Percentiles rank a stretch among this genome's conserved stretches.
These are phyloP conservation scores for Solanum hybrid DNA, from an alignment of 305 asterid genomes.

Conservation along the genomic window DNA sequence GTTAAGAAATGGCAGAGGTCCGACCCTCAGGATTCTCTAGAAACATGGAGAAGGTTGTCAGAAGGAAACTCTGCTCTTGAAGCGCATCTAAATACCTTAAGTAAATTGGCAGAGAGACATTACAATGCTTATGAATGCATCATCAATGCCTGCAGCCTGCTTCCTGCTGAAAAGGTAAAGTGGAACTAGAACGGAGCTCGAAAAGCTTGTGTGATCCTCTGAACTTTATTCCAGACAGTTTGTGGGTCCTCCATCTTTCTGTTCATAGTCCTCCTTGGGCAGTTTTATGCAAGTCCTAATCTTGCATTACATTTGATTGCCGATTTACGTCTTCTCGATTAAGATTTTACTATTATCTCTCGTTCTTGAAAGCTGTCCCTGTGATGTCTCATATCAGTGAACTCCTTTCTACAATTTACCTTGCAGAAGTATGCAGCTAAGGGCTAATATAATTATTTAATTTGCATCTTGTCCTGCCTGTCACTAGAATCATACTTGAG, in stretches of 20 bases:
- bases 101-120: conserved; percentile 52
- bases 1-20: conserved; percentile 93
- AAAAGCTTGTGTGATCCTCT: neutral
- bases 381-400: neutral
- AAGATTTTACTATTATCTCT: neutral
- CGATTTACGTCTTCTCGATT: neutral
- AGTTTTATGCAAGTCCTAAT: neutral
- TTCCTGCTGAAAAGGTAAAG: conserved; percentile 57
- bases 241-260: neutral
- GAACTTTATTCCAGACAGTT: neutral
- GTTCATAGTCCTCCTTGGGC: neutral
- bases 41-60: conserved; percentile 72
- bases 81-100: conserved; percentile 52
- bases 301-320: neutral
- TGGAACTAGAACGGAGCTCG: neutral
- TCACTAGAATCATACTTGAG: neutral
- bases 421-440: neutral
- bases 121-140: conserved; percentile 42
- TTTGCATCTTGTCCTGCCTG: neutral
- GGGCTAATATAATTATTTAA: neutral
- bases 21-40: conserved; percentile 55
- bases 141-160: conserved; percentile 57
- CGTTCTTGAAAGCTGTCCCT: neutral
- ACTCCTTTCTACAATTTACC: neutral
- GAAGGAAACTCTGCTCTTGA: conserved; percentile 73